These are phyloP conservation scores for Gnetum montanum DNA, from an alignment of 75 land plant genomes.

Conservation along the genomic window DNA sequence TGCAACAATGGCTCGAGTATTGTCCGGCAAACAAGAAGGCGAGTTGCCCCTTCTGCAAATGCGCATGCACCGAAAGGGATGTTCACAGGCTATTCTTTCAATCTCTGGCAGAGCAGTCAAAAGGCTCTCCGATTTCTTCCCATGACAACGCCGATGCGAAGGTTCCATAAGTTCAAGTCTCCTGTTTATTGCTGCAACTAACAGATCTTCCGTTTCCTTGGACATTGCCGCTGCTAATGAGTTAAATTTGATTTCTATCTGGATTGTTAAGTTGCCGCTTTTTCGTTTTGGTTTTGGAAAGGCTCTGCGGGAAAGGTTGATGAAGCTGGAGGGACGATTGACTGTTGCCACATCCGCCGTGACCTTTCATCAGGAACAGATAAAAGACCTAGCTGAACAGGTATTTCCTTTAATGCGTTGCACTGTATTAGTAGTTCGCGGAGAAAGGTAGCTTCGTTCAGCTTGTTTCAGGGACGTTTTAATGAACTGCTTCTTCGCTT, in stretches of 20 bases:
- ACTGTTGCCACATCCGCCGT: slow-evolving; percentile 21
- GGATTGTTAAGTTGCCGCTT: neutral
- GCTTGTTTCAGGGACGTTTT: too few relatives aligned
- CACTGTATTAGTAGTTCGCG: too few relatives aligned
- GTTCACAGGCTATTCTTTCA: slow-evolving; percentile 77
- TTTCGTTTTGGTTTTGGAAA: neutral
- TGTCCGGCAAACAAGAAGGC: slow-evolving; percentile 46
- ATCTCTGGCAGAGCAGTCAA: slow-evolving; percentile 37
- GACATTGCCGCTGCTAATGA: neutral
- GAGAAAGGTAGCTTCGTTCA: too few relatives aligned
- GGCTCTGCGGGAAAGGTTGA: slow-evolving; percentile 20
- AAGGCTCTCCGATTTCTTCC: too few relatives aligned
- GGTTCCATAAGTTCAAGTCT: neutral
- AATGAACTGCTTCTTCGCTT: too few relatives aligned
- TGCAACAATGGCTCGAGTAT: slow-evolving; percentile 96
- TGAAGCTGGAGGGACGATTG: slow-evolving; percentile 50
- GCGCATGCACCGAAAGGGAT: slow-evolving; percentile 30
- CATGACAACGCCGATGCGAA: neutral
- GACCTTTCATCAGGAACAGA: slow-evolving; percentile 29
- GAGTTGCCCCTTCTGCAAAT: slow-evolving; percentile 87
- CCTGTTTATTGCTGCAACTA: neutral
- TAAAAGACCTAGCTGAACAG: slow-evolving; percentile 44
- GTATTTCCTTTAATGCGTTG: too few relatives aligned
- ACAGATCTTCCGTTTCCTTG: neutral
- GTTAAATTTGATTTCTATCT: neutral